Evolutionary conservation across 139 green algal species (phyloP).

Genomic region (Zygnema cylindricum): DNA sequence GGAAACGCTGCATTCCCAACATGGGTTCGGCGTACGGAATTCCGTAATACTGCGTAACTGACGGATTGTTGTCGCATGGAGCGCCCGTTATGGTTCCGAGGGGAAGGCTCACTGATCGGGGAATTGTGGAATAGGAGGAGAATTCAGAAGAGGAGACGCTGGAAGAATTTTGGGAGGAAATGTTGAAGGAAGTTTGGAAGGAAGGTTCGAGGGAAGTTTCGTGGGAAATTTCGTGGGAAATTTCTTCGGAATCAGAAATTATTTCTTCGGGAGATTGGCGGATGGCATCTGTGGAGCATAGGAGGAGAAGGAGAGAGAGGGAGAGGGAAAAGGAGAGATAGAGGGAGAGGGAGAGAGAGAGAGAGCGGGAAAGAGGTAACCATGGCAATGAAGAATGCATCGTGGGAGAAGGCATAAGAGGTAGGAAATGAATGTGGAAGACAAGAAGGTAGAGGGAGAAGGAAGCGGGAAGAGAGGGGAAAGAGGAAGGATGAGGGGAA

Average conservation of each 20-base stretch:
- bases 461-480: no score
- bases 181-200: no score
- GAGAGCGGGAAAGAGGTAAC: no score
- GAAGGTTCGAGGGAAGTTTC: no score
- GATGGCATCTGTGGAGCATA: neutral
- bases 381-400: no score
- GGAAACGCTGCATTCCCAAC: neutral
- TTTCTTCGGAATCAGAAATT: no score
- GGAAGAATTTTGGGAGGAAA: neutral
- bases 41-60: neutral
- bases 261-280: neutral
- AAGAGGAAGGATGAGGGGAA: no score
- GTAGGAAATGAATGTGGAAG: no score
- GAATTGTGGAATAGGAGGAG: neutral
- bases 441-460: no score
- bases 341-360: no score
- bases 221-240: no score
- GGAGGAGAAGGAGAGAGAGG: neutral
- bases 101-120: neutral
- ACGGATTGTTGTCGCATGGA: neutral
- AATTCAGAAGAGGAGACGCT: neutral
- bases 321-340: neutral
- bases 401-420: no score
- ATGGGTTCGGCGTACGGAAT: neutral
- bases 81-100: neutral